Evolutionary conservation across 129 eudicot genomes (phyloP).

Genomic region (Pseudognaphalium luteoalbum): DNA sequence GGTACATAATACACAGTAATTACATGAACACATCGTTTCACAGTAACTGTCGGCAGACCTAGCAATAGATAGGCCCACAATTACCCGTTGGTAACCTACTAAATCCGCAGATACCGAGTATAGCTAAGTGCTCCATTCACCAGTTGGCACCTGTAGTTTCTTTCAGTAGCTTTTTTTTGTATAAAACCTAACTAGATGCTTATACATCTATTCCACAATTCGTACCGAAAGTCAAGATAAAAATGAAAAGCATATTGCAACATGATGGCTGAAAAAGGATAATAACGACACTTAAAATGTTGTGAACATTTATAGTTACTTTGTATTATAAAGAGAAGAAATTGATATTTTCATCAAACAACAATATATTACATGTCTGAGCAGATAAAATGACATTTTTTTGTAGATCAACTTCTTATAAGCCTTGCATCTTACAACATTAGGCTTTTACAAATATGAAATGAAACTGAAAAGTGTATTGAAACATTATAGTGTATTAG

Average conservation of each 20-base stretch:
- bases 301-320: not conserved
- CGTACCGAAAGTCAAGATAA: not conserved
- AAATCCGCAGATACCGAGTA: not conserved
- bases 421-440: not conserved
- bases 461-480: not conserved
- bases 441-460: slow-evolving; percentile 19
- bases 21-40: not conserved
- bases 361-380: not conserved
- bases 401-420: slow-evolving; percentile 7
- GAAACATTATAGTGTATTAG: not conserved
- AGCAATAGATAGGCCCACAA: not conserved
- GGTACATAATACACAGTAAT: slow-evolving; percentile 17
- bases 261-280: not conserved
- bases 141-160: too few relatives aligned
- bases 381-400: not conserved
- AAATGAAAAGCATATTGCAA: not conserved
- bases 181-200: not conserved
- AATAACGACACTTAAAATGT: not conserved
- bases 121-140: not conserved
- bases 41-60: not conserved
- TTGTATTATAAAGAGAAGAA: not conserved
- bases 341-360: slow-evolving; percentile 7
- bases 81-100: not conserved
- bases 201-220: not conserved
- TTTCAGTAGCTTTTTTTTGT: too few relatives aligned